These are phyloP conservation scores for Venustampulla echinocandica DNA, from an alignment of 495 filamentous ascomycete species.

Conservation along the genomic window DNA sequence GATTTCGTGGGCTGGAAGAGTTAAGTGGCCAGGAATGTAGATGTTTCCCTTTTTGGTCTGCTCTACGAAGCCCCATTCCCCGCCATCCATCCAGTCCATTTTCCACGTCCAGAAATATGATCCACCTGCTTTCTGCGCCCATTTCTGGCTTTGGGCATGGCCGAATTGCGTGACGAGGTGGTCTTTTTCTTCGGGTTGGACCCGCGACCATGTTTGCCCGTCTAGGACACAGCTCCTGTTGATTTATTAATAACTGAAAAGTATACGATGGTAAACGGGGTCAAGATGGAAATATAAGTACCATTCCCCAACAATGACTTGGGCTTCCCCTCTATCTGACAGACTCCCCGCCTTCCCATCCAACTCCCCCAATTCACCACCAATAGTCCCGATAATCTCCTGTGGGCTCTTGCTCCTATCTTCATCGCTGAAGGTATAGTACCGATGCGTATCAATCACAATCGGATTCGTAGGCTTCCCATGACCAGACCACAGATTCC, in stretches of 20 bases:
- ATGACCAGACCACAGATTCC: slow-evolving; percentile 1
- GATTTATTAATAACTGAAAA: background rate
- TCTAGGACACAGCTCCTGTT: slow-evolving; percentile 36
- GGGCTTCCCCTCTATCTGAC: slow-evolving; percentile 34
- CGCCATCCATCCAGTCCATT: slow-evolving; percentile 47
- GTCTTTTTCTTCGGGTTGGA: slow-evolving; percentile 21
- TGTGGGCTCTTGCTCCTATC: slow-evolving; percentile 37
- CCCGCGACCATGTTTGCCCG: slow-evolving; percentile 34
- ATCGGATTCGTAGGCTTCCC: slow-evolving; percentile 29
- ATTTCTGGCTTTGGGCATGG: slow-evolving; percentile 33
- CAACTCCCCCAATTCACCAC: slow-evolving; percentile 28
- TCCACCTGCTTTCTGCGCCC: slow-evolving; percentile 36
- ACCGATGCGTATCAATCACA: slow-evolving; percentile 47
- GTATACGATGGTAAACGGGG: background rate
- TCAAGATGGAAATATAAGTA: background rate
- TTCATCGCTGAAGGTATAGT: slow-evolving; percentile 41
- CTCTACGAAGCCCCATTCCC: slow-evolving; percentile 44
- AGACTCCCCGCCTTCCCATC: slow-evolving; percentile 35
- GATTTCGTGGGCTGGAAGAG: slow-evolving; percentile 27
- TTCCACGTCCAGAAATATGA: slow-evolving; percentile 47
- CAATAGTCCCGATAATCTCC: slow-evolving; percentile 35
- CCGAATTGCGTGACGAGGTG: slow-evolving; percentile 37
- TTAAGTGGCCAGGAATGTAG: slow-evolving; percentile 27
- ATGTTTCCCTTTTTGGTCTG: slow-evolving; percentile 36
- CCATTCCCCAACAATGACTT: slow-evolving; percentile 46